Evolutionary conservation across 495 filamentous ascomycete species (phyloP).

Genomic region (Tuber aestivum): DNA sequence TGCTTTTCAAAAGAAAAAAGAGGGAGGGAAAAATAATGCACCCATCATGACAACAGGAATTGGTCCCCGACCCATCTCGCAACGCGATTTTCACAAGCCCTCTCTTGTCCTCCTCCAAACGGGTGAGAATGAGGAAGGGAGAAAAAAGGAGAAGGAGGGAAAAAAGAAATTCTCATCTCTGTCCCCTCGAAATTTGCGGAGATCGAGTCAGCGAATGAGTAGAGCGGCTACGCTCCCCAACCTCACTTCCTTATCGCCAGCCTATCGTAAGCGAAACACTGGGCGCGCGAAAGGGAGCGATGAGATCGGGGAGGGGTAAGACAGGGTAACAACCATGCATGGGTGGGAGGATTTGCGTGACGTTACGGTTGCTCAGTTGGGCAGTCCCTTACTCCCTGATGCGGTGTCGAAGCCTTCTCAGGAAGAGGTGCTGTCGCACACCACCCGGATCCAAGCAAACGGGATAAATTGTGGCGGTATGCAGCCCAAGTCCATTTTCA

Average conservation of each 20-base stretch:
- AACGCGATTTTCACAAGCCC: background rate
- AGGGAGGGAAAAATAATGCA: background rate
- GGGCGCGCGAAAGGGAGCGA: background rate
- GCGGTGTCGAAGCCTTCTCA: background rate
- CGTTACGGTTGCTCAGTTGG: no score
- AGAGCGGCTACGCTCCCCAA: no score
- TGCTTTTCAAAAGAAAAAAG: no score
- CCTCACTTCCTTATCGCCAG: background rate
- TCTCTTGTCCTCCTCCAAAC: no score
- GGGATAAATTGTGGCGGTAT: background rate
- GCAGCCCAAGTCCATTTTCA: background rate
- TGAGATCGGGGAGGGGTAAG: background rate
- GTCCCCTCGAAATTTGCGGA: background rate
- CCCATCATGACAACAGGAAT: background rate
- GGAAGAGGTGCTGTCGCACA: background rate
- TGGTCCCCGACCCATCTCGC: background rate
- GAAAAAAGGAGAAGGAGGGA: background rate
- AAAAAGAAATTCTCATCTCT: background rate
- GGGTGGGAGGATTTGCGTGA: background rate
- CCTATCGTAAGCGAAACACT: conserved; percentile 5
- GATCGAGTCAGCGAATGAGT: background rate
- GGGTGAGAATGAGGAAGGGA: no score
- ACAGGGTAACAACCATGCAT: no score
- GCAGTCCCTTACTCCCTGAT: no score
- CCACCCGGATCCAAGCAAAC: background rate